A percentile compares a stretch with the other conserved stretches of the same genome.
These are phyloP conservation scores for Lecanoromycetidae sp. DNA, from an alignment of 2,329 filamentous ascomycete species.

Conservation along the genomic window DNA sequence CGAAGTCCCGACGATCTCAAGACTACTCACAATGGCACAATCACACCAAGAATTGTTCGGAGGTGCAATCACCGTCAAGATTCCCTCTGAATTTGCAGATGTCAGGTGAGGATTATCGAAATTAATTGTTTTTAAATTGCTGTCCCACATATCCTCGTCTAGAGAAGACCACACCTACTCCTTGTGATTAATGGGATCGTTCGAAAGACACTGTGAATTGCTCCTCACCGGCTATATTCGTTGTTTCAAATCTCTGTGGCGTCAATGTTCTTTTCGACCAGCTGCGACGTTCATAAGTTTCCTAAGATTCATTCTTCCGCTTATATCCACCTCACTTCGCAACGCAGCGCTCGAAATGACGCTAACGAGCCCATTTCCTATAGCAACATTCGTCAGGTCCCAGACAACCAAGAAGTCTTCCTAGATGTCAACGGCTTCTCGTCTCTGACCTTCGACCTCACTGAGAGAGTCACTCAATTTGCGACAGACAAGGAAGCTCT, in stretches of 20 bases:
- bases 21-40: slow-evolving; percentile 6
- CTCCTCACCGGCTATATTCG: too few relatives aligned
- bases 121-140: neutral
- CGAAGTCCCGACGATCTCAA: too few relatives aligned
- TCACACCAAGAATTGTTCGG: slow-evolving; percentile 19
- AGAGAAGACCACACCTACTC: too few relatives aligned
- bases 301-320: neutral
- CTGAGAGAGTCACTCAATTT: slow-evolving; percentile 58
- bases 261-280: too few relatives aligned
- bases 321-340: too few relatives aligned
- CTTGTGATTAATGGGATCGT: too few relatives aligned
- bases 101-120: slow-evolving; percentile 19
- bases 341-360: too few relatives aligned
- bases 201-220: too few relatives aligned
- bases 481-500: slow-evolving; percentile 51
- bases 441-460: slow-evolving; percentile 81
- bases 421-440: slow-evolving; percentile 74
- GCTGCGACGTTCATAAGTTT: too few relatives aligned
- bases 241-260: too few relatives aligned
- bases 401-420: slow-evolving; percentile 70
- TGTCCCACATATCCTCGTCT: too few relatives aligned
- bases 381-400: slow-evolving; percentile 26
- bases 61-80: slow-evolving; percentile 20
- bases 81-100: slow-evolving; percentile 20
- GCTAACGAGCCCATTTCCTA: neutral